These are phyloP conservation scores for Mallotus nudiflorus DNA, from an alignment of 345 rosid genomes.

Conservation along the genomic window DNA sequence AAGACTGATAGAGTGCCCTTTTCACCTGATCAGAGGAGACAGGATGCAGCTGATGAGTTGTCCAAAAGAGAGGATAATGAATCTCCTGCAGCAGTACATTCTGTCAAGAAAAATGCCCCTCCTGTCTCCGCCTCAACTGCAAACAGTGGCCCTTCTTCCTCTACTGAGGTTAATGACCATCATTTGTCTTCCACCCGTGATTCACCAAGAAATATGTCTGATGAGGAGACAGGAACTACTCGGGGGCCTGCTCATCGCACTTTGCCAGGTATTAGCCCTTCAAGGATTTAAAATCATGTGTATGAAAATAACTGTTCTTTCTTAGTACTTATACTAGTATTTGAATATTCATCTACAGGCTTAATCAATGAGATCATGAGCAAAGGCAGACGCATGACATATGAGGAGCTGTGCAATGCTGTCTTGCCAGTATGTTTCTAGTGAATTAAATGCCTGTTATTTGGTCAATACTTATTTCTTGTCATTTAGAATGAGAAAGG, in stretches of 20 bases:
- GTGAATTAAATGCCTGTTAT: conserved; percentile 1
- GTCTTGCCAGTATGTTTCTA: conserved; percentile 74
- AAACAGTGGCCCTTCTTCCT: conserved; percentile 81
- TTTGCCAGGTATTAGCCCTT: conserved; percentile 56
- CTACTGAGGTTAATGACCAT: conserved; percentile 64
- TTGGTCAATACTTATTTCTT: conserved; percentile 12
- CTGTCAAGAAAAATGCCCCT: conserved; percentile 42
- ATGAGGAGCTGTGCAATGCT: conserved; percentile 91
- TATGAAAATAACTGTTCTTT: not conserved
- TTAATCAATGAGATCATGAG: conserved; percentile 91
- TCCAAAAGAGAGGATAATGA: conserved; percentile 54
- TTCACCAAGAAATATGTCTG: conserved; percentile 64
- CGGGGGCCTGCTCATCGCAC: conserved; percentile 63
- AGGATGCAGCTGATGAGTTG: conserved; percentile 44
- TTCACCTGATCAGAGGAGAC: conserved; percentile 65
- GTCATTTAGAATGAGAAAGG: not conserved
- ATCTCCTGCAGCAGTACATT: conserved; percentile 34
- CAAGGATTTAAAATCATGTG: not conserved
- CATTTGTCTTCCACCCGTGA: conserved; percentile 54
- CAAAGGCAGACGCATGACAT: conserved; percentile 90
- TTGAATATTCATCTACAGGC: conserved; percentile 33
- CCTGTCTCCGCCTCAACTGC: conserved; percentile 54
- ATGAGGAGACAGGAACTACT: conserved; percentile 57
- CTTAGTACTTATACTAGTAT: not conserved
- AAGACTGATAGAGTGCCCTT: conserved; percentile 52